These are phyloP conservation scores for Chenopodium berlandieri DNA, from an alignment of 148 eudicot species.

Conservation along the genomic window DNA sequence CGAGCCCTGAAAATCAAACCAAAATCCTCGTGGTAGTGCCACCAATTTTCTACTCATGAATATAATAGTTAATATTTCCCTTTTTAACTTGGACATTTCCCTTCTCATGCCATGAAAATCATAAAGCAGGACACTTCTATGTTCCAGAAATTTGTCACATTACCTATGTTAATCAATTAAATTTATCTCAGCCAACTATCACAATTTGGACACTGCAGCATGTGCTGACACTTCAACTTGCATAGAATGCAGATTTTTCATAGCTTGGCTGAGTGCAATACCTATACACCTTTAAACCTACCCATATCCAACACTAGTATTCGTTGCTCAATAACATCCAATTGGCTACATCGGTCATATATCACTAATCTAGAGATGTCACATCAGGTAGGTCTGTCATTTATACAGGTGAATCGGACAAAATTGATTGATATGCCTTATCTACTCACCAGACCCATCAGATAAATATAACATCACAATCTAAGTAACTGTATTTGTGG, in stretches of 20 bases:
- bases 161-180: background rate
- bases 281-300: background rate
- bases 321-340: background rate
- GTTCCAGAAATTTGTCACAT: background rate
- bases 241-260: background rate
- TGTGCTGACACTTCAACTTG: background rate
- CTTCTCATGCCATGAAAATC: background rate
- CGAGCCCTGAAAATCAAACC: background rate
- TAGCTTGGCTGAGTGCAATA: background rate
- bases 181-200: background rate
- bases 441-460: background rate
- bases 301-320: background rate
- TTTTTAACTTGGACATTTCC: background rate
- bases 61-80: background rate
- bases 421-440: background rate
- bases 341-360: background rate
- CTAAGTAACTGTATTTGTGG: background rate
- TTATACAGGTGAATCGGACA: background rate
- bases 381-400: background rate
- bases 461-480: background rate
- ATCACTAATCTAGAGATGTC: background rate
- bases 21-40: background rate
- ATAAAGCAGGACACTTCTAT: background rate
- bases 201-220: background rate
- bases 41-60: background rate